phyloP scores from a whole-genome alignment of 768 basidiomycete species.

The Termitomyces sp. region DNA sequence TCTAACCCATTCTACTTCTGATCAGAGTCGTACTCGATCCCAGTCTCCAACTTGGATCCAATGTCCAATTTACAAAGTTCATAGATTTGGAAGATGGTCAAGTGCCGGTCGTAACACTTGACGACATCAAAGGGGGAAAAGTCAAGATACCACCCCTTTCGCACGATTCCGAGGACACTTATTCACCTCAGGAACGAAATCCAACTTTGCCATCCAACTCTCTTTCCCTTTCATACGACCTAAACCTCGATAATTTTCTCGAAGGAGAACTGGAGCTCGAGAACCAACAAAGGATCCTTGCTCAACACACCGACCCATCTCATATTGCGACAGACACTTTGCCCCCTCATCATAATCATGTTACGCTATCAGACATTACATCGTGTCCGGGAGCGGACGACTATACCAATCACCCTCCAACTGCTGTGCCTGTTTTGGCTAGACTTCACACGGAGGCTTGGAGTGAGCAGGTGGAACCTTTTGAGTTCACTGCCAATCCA shows the following conservation, averaged over 20 bases:
- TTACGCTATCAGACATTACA: background rate
- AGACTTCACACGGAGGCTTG: background rate
- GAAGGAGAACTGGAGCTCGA: background rate
- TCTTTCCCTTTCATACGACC: background rate
- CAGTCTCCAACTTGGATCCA: background rate
- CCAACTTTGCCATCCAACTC: background rate
- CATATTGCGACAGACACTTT: background rate
- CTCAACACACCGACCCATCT: background rate
- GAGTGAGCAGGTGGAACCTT: background rate
- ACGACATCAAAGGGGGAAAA: slow-evolving; percentile 1
- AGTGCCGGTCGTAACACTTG: slow-evolving; percentile 3
- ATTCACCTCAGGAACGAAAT: background rate
- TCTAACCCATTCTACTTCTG: background rate
- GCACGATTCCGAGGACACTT: background rate
- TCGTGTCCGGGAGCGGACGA: background rate
- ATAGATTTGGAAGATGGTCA: background rate
- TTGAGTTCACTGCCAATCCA: background rate
- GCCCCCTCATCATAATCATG: background rate
- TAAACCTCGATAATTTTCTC: background rate
- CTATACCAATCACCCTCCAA: background rate
- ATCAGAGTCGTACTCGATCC: slow-evolving; percentile 3
- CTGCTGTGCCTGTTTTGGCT: background rate
- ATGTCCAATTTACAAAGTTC: background rate
- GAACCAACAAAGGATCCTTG: background rate
- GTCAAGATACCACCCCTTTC: background rate